These are phyloP conservation scores for Populus euphratica DNA, from an alignment of 345 rosid species.

Conservation along the genomic window DNA sequence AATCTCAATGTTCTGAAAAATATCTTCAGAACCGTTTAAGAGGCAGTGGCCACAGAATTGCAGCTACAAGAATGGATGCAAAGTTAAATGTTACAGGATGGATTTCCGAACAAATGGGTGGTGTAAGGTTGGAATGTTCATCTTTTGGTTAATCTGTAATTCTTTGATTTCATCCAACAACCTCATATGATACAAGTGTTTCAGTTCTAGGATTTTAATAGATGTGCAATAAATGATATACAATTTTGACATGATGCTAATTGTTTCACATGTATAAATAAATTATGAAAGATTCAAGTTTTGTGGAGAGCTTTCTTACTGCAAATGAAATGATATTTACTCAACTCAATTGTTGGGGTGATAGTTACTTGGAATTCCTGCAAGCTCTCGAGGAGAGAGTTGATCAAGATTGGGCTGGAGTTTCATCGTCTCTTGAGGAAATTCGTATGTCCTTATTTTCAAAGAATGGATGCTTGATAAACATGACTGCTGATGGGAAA, in stretches of 20 bases:
- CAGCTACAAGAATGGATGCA: constrained; percentile 91
- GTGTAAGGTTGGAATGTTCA: constrained; percentile 61
- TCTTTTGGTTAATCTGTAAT: background rate
- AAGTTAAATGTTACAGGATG: constrained; percentile 85
- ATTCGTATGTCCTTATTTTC: constrained; percentile 75
- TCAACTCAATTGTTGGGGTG: constrained; percentile 13
- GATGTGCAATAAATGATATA: background rate
- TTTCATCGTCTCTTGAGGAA: constrained; percentile 86
- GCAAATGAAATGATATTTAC: constrained; percentile 6
- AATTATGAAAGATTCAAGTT: background rate
- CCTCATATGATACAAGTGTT: background rate
- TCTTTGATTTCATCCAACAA: background rate
- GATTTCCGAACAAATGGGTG: constrained; percentile 99
- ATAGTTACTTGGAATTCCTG: constrained; percentile 80
- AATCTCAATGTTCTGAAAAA: background rate
- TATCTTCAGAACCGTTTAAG: constrained; percentile 70
- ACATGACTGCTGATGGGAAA: constrained; percentile 84
- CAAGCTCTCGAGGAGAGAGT: constrained; percentile 75
- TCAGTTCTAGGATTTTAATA: constrained; percentile 5
- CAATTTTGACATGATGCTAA: background rate
- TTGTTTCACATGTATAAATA: constrained; percentile 5
- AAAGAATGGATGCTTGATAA: constrained; percentile 71
- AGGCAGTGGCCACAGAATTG: constrained; percentile 93
- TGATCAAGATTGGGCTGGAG: constrained; percentile 82
- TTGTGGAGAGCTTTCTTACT: background rate